phyloP scores from a whole-genome alignment of 208 protist genomes.

The Acanthamoeba castellanii region DNA sequence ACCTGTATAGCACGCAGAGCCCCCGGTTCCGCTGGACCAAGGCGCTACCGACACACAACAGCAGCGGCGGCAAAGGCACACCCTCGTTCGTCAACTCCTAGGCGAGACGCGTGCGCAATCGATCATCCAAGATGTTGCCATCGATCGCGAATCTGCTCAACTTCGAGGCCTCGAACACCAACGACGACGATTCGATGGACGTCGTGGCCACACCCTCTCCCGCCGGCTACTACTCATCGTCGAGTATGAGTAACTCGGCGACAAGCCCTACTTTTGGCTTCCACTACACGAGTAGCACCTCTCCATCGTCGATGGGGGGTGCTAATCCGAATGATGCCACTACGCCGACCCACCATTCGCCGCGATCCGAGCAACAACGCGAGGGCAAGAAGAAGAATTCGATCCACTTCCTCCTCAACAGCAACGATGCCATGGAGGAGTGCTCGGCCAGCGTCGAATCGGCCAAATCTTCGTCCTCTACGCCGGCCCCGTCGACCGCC shows the following conservation, averaged over 20 bases:
- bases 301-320: neutral
- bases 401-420: constrained; percentile 53
- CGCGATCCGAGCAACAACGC: neutral
- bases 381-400: constrained; percentile 52
- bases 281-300: neutral
- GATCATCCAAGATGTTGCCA: neutral
- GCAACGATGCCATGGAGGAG: constrained; percentile 44
- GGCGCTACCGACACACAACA: neutral
- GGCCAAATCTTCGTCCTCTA: neutral
- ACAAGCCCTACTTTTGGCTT: neutral
- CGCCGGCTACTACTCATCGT: neutral
- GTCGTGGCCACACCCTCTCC: neutral
- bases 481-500: neutral
- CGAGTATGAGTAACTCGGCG: neutral
- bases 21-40: neutral
- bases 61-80: neutral
- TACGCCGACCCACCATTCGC: neutral
- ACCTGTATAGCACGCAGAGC: neutral
- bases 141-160: constrained; percentile 58
- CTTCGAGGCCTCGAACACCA: constrained; percentile 9
- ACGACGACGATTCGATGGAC: constrained; percentile 21
- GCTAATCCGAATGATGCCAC: constrained; percentile 4
- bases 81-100: neutral
- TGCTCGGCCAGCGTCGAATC: neutral
- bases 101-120: neutral